Percentiles rank a stretch among this genome's conserved stretches.
phyloP scores from a whole-genome alignment of 768 basidiomycete species.

The Rhizopogon salebrosus region DNA sequence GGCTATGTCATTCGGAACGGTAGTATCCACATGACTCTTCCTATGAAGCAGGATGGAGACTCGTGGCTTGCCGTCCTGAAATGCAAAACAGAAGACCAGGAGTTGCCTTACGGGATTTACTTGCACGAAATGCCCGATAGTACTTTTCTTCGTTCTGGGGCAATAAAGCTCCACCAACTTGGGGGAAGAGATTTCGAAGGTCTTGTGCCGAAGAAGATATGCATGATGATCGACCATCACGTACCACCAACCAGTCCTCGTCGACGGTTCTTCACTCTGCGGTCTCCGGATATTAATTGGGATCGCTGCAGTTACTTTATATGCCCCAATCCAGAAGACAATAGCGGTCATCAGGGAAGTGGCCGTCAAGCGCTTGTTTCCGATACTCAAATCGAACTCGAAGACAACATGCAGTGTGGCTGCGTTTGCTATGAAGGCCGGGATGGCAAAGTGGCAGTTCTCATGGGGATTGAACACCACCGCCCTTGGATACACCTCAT shows the following conservation, averaged over 20 bases:
- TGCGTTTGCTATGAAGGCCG: neutral
- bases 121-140: neutral
- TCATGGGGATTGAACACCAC: neutral
- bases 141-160: neutral
- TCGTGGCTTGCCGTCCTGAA: slow-evolving; percentile 4
- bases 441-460: neutral
- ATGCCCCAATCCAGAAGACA: neutral
- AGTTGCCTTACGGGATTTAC: neutral
- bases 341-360: neutral
- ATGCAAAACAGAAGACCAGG: neutral
- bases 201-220: neutral
- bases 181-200: neutral
- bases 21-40: slow-evolving; percentile 5
- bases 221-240: neutral
- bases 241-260: neutral
- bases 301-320: neutral
- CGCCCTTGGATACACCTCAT: neutral
- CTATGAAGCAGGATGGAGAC: neutral
- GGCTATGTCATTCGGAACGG: neutral
- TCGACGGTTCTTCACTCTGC: neutral
- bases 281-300: neutral
- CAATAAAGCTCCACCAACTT: neutral
- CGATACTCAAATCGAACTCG: neutral
- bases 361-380: neutral
- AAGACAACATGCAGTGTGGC: neutral